These are phyloP conservation scores for Lachnellula cervina DNA, from an alignment of 2,329 filamentous ascomycete genomes.

Conservation along the genomic window DNA sequence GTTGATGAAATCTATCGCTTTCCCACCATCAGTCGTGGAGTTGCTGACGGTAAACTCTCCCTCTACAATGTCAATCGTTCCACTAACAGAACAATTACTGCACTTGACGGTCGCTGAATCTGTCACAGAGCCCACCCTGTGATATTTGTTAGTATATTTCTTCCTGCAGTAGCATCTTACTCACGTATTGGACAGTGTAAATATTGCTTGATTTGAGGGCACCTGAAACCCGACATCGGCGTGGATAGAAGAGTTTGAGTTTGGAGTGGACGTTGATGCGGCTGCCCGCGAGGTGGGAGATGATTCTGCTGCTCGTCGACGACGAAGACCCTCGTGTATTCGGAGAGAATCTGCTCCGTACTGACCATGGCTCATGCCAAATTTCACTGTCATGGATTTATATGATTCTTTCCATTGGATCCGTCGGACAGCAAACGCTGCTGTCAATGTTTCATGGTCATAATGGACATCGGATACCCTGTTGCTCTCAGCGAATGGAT, in stretches of 20 bases:
- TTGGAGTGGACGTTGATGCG: not conserved
- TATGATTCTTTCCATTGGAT: constrained; percentile 15
- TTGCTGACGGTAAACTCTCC: constrained; percentile 9
- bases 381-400: constrained; percentile 15
- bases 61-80: constrained; percentile 7
- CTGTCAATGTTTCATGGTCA: constrained; percentile 1
- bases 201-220: not conserved
- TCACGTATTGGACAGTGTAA: not conserved
- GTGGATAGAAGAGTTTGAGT: not conserved
- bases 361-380: constrained; percentile 9
- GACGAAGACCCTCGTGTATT: constrained; percentile 7
- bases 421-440: constrained; percentile 1
- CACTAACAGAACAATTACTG: constrained; percentile 6
- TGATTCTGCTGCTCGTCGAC: not conserved
- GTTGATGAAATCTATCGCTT: constrained; percentile 6
- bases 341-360: constrained; percentile 9
- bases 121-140: not conserved
- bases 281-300: not conserved
- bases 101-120: constrained; percentile 4
- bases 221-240: not conserved
- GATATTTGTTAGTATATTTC: not conserved
- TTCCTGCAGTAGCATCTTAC: not conserved
- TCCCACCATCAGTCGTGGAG: not conserved
- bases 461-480: constrained; percentile 10
- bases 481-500: not conserved